Evolutionary conservation across 257 asterid genomes (phyloP), one percentile per base, ranked within the genome.

Genomic region (Solanum chiquidenum): DNA sequence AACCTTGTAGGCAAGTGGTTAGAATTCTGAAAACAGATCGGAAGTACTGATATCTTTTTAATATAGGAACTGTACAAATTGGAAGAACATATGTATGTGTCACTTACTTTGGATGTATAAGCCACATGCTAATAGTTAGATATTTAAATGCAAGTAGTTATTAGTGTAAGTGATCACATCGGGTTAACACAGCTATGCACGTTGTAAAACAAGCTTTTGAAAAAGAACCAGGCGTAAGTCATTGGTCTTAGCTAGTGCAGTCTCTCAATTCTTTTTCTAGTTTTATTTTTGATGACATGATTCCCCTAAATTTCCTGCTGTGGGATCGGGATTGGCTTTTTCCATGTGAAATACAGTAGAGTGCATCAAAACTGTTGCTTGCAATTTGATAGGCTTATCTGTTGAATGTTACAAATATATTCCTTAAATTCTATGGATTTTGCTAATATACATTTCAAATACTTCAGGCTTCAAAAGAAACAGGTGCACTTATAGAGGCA

Each of bases 401-500:
- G 64, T 82, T 49, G 86, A 31, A 33, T 18, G 31, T 29, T 31
- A 49, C 12, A 82, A 82, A 29, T 82, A 82, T 82, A 49, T 82
- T 31, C 29, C 69, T 9, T 82, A 27, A 82, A 55, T 18, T 49
- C 42, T 29, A 80, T 80, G 85, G 44, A 80, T 80, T 64, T 64
- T 27, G 85, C 40, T 82, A 82, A 82, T 31, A 80, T 46, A 64
- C 38, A 68, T 68, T 68, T 88, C 71, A 68, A 87, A 83, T 87
- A 90, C 83, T 92, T 89, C 91, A 97, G 99, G 99, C 98, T 87
- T 92, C 99, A 58, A 94, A 94, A 91, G 99, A 95, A 94, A 95
- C 99, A n/a, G 99, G 99, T 21, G 98, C 98, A 38, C 98, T 97
- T 75, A 95, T 94, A 92, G 98, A 97, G 93, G 98, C 99, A 40